These are phyloP conservation scores for Diaporthe velutina DNA, from an alignment of 2,329 filamentous ascomycete genomes.

Conservation along the genomic window DNA sequence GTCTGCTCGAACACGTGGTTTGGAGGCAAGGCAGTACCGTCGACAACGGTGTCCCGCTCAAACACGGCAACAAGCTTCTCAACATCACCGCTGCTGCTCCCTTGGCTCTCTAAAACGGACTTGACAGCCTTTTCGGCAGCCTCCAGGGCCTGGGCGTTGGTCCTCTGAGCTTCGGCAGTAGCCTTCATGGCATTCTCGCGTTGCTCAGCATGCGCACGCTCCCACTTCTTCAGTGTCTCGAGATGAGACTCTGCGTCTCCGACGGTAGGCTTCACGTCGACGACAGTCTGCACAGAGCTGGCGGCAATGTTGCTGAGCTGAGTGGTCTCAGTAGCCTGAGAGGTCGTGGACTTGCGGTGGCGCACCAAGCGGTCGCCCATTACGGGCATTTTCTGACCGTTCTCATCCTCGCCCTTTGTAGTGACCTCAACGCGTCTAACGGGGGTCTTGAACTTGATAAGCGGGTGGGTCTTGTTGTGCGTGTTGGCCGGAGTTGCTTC, in stretches of 20 bases:
- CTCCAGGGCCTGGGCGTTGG: conserved; percentile 31
- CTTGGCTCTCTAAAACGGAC: conserved; percentile 38
- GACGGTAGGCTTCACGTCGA: conserved; percentile 74
- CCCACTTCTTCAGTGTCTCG: conserved; percentile 1
- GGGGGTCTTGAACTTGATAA: conserved; percentile 97
- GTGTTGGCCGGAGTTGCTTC: conserved; percentile 87
- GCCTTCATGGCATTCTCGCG: conserved; percentile 18
- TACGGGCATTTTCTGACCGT: conserved; percentile 72
- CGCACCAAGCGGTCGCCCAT: conserved; percentile 75
- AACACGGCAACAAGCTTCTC: conserved; percentile 70
- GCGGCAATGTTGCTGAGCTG: conserved; percentile 61
- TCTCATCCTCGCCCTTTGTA: conserved; percentile 82
- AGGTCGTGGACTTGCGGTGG: conserved; percentile 51
- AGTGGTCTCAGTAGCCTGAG: conserved; percentile 65
- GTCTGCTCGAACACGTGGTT: conserved; percentile 87
- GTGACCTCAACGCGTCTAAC: conserved; percentile 89
- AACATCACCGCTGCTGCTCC: not conserved
- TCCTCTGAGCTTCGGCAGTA: conserved; percentile 44
- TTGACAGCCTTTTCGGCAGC: conserved; percentile 11
- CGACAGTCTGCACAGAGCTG: conserved; percentile 76
- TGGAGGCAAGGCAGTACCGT: conserved; percentile 80
- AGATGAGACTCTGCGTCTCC: conserved; percentile 46
- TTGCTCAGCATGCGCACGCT: not conserved
- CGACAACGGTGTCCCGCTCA: conserved; percentile 80
- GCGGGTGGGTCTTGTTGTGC: conserved; percentile 95